Conservation (phyloP, 192 early-diverging fungal genomes). For the Pilobolus umbonatus region DNA sequence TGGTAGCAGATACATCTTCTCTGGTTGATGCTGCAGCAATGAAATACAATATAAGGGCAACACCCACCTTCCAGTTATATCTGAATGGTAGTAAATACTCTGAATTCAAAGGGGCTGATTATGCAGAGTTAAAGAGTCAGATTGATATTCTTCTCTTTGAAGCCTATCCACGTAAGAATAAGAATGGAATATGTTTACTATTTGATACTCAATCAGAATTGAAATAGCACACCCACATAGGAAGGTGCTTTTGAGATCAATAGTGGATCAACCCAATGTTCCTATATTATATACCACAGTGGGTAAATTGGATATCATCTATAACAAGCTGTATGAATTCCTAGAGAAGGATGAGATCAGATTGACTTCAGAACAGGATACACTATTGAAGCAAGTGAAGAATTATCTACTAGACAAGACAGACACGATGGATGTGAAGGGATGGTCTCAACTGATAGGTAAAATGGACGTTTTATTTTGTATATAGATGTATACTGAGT, state of each 20-base stretch:
- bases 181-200: not conserved
- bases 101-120: conserved; percentile 61
- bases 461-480: not conserved
- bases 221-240: conserved; percentile 57
- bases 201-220: not conserved
- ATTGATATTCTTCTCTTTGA: conserved; percentile 59
- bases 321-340: conserved; percentile 32
- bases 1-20: conserved; percentile 56
- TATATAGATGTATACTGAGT: not conserved
- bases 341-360: conserved; percentile 15
- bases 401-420: not conserved
- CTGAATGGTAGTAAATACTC: conserved; percentile 46
- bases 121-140: conserved; percentile 48
- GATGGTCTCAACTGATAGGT: conserved; percentile 19
- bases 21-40: conserved; percentile 46
- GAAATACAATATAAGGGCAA: conserved; percentile 53
- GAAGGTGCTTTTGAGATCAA: conserved; percentile 33
- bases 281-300: conserved; percentile 39
- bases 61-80: conserved; percentile 73
- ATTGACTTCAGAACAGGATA: conserved; percentile 7
- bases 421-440: not conserved
- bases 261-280: conserved; percentile 35
- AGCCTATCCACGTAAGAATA: conserved; percentile 55
- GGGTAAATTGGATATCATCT: conserved; percentile 31
- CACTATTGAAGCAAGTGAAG: not conserved